Conservation (phyloP, 495 filamentous ascomycete species). For the Hypoxylon intermedium region DNA sequence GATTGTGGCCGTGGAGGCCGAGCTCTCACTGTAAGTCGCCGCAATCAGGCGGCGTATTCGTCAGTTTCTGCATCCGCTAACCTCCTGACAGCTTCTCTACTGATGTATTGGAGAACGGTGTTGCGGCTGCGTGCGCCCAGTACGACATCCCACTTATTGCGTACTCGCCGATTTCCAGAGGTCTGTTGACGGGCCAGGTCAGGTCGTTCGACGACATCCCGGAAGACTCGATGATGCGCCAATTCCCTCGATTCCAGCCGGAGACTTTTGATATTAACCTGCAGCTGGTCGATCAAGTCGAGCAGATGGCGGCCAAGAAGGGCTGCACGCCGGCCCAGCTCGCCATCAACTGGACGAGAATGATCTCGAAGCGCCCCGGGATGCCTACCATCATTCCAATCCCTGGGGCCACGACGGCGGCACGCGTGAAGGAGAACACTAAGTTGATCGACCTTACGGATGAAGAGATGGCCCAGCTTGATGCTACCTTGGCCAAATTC, state of each 20-base stretch:
- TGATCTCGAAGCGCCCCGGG: constrained; percentile 56
- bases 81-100: too few species aligned
- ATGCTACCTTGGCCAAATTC: constrained; percentile 7
- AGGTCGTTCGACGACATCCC: constrained; percentile 47
- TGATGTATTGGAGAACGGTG: constrained; percentile 69
- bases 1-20: constrained; percentile 77
- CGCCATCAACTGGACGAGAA: constrained; percentile 38
- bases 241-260: constrained; percentile 70
- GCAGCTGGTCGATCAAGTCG: constrained; percentile 70
- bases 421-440: constrained; percentile 59
- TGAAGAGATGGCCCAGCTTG: constrained; percentile 15
- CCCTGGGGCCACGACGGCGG: constrained; percentile 68
- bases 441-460: constrained; percentile 8
- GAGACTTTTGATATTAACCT: constrained; percentile 77
- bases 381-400: constrained; percentile 87
- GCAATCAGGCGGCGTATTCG: too few species aligned
- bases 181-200: constrained; percentile 66
- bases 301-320: constrained; percentile 72
- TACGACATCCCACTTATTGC: constrained; percentile 77
- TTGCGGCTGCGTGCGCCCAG: constrained; percentile 73
- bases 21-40: constrained; percentile 50
- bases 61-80: too few species aligned
- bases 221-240: constrained; percentile 67
- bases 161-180: constrained; percentile 39
- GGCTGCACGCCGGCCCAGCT: constrained; percentile 41